These are phyloP conservation scores for Diutina ranongensis DNA, from an alignment of 1,139 yeast genomes.

Conservation along the genomic window DNA sequence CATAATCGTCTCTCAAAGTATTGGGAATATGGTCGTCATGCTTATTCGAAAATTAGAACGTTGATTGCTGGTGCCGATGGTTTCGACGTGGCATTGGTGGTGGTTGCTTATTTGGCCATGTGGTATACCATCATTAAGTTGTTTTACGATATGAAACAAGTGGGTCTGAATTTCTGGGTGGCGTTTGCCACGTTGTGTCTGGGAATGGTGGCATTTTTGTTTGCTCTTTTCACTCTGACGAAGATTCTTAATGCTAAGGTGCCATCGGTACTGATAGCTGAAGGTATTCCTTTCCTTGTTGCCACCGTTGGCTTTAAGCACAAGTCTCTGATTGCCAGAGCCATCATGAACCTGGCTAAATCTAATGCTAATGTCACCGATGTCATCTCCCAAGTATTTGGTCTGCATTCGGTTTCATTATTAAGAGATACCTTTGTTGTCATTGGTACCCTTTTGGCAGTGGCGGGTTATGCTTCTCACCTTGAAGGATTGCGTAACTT, in stretches of 20 bases:
- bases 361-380: conserved; percentile 30
- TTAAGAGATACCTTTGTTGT: conserved; percentile 75
- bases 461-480: conserved; percentile 60
- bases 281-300: conserved; percentile 89
- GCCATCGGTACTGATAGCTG: conserved; percentile 68
- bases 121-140: conserved; percentile 72
- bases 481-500: conserved; percentile 73
- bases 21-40: conserved; percentile 6
- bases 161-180: conserved; percentile 86
- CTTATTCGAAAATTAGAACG: not conserved
- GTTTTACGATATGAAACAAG: conserved; percentile 65
- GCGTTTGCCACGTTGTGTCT: conserved; percentile 74
- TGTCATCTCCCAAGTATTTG: conserved; percentile 48
- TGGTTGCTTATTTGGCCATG: conserved; percentile 78
- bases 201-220: conserved; percentile 76
- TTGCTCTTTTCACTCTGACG: conserved; percentile 67
- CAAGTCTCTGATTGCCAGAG: conserved; percentile 64
- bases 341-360: conserved; percentile 35
- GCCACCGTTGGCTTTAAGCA: conserved; percentile 91
- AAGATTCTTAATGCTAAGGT: conserved; percentile 41
- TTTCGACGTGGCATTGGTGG: conserved; percentile 2
- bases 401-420: conserved; percentile 55
- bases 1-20: conserved; percentile 3
- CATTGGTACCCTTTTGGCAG: conserved; percentile 57
- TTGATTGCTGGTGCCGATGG: not conserved